Evolutionary conservation across 805 yeast species (phyloP).

Genomic region (Candida incommunis): DNA sequence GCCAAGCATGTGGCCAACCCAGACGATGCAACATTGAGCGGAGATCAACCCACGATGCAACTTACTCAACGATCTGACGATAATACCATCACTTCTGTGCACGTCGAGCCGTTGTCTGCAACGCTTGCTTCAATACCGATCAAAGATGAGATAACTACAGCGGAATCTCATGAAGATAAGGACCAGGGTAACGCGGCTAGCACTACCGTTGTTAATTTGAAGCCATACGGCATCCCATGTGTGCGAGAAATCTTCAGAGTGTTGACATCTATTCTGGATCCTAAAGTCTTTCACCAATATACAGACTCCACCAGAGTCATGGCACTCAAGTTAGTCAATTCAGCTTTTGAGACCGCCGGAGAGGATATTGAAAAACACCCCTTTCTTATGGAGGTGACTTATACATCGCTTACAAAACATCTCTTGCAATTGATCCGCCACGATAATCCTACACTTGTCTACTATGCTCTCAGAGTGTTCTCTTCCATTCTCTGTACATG

Average conservation of each 20-base stretch:
- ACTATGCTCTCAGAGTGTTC: slow-evolving; percentile 62
- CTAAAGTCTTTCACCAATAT: slow-evolving; percentile 59
- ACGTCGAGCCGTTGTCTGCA: not conserved
- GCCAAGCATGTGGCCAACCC: slow-evolving; percentile 5
- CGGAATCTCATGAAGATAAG: too few relatives aligned
- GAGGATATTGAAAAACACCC: slow-evolving; percentile 45
- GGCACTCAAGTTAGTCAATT: slow-evolving; percentile 61
- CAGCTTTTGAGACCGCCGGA: slow-evolving; percentile 75
- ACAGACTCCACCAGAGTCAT: slow-evolving; percentile 78
- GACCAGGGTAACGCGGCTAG: too few relatives aligned
- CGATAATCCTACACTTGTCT: slow-evolving; percentile 60
- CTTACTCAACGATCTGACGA: not conserved
- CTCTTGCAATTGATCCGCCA: slow-evolving; percentile 64
- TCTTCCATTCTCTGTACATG: slow-evolving; percentile 56
- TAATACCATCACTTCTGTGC: not conserved
- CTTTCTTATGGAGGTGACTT: slow-evolving; percentile 47
- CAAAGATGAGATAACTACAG: slow-evolving; percentile 10
- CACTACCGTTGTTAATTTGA: slow-evolving; percentile 14
- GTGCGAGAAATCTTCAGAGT: slow-evolving; percentile 65
- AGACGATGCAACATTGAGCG: not conserved
- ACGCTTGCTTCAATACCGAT: not conserved
- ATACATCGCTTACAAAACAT: slow-evolving; percentile 78
- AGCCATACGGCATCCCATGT: slow-evolving; percentile 57
- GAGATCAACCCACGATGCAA: not conserved
- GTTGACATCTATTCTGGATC: slow-evolving; percentile 65